Percentiles rank a stretch among this genome's conserved stretches.
These are phyloP conservation scores for Sextonia rubra DNA, from an alignment of 164 flowering plant species.

Conservation along the genomic window DNA sequence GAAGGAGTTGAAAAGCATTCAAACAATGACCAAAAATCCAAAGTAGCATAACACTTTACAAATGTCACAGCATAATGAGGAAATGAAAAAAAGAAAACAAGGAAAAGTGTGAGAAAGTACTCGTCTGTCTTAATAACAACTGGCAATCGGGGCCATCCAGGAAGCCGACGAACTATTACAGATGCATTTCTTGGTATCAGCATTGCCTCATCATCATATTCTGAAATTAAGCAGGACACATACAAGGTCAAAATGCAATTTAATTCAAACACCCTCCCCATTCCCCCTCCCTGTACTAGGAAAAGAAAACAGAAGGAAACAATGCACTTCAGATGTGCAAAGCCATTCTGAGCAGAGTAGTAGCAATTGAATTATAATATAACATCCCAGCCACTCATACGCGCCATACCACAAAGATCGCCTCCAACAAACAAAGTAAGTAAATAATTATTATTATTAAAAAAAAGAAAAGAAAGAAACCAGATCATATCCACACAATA, in stretches of 20 bases:
- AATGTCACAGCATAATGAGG: not conserved
- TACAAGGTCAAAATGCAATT: constrained; percentile 2
- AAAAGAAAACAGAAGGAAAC: not conserved
- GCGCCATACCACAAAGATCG: too few relatives aligned
- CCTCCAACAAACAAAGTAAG: too few relatives aligned
- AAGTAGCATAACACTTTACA: not conserved
- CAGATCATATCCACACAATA: too few relatives aligned
- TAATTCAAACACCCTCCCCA: not conserved
- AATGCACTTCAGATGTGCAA: not conserved
- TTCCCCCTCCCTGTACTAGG: not conserved
- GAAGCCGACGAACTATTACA: constrained; percentile 85
- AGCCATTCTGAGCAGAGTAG: not conserved
- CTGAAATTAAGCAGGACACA: constrained; percentile 71
- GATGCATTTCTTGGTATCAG: constrained; percentile 90
- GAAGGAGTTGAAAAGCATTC: not conserved
- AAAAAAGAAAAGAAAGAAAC: too few relatives aligned
- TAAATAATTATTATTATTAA: not conserved
- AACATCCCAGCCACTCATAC: not conserved
- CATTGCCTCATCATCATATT: constrained; percentile 80
- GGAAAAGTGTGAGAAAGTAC: constrained; percentile 52
- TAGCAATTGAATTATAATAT: not conserved
- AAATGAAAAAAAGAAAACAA: not conserved
- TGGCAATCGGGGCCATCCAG: constrained; percentile 86
- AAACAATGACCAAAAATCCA: not conserved
- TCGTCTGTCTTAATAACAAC: constrained; percentile 69